Base-by-base conservation (phyloP, 192 early-diverging fungal genomes). In the Spinellus fusiger region DNA sequence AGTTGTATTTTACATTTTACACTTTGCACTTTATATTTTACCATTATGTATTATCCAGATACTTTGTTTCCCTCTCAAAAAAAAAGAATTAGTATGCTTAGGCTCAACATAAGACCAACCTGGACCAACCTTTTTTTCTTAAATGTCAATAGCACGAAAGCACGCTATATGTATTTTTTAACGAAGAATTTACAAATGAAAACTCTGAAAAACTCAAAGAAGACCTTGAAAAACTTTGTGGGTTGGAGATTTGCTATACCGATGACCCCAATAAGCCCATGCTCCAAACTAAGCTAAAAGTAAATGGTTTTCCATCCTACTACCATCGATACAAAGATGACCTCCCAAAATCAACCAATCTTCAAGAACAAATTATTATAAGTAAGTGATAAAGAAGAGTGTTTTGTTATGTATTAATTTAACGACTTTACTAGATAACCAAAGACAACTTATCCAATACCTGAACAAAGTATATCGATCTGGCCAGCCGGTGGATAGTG, bases 351-450 rank as follows among this genome's bases (percentile, higher is more conserved):
- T 33, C 52, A 54, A 54, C 29, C 3, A 32, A 54, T 32, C 52
- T 54, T 54, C 29, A 54, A 54, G 29, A 54, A 32, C 29, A 54
- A 54, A 54, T 33, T 54, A 54, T 54, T 54, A 2, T 1, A 37
- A 13, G 35, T 52, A 32, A 54, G 52, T 54, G 52, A 54, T 32
- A 54, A 32, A 32, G 52, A 54, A 54, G 52, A 54, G 52, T 54
- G 29, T 13, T 54, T 54, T 52, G 50, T 13, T 54, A 32, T 32
- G 12, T 31, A 54, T 54, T 32, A 54, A 31, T 54, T 54, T 32
- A 54, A 54, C 52, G 52, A 54, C 29, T 54, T 32, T 54, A 54
- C 29, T 54, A 54, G 52, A 32, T 54, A 32, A 54, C 52, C 28
- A 54, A 0, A 54, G 2, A 32, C 28, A 54, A 54, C 29, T 52